These are phyloP conservation scores for Alternaria sp. DNA, from an alignment of 2,329 filamentous ascomycete genomes.

Conservation along the genomic window DNA sequence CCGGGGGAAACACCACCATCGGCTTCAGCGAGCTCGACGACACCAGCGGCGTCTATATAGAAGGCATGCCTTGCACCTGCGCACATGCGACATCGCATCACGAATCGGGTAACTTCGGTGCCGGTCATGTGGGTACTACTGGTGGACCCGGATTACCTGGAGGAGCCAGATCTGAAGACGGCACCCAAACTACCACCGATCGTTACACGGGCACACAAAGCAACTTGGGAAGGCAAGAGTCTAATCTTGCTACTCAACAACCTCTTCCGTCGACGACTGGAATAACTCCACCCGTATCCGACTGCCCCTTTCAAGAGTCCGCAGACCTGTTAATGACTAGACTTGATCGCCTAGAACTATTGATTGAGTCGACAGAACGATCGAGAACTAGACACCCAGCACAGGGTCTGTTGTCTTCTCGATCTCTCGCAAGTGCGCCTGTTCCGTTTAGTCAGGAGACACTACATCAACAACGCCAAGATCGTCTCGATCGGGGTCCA, in stretches of 20 bases:
- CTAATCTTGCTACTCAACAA: background rate
- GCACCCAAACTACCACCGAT: background rate
- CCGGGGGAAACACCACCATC: too few species aligned
- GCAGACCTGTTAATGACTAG: background rate
- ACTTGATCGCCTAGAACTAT: background rate
- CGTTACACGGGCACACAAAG: background rate
- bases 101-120: background rate
- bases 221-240: background rate
- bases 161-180: background rate
- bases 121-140: background rate
- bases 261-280: background rate
- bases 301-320: background rate
- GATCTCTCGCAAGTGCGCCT: background rate
- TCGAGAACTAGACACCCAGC: background rate
- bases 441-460: background rate
- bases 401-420: background rate
- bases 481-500: background rate
- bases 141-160: background rate
- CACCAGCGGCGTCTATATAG: background rate
- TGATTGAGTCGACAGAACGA: background rate
- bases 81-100: background rate
- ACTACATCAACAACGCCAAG: background rate
- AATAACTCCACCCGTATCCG: background rate
- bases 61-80: background rate
- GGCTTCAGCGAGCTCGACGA: too few species aligned